Evolutionary conservation across 257 asterid genomes (phyloP), one percentile per base, ranked within the genome.

Genomic region (Orobanche coerulescens): DNA sequence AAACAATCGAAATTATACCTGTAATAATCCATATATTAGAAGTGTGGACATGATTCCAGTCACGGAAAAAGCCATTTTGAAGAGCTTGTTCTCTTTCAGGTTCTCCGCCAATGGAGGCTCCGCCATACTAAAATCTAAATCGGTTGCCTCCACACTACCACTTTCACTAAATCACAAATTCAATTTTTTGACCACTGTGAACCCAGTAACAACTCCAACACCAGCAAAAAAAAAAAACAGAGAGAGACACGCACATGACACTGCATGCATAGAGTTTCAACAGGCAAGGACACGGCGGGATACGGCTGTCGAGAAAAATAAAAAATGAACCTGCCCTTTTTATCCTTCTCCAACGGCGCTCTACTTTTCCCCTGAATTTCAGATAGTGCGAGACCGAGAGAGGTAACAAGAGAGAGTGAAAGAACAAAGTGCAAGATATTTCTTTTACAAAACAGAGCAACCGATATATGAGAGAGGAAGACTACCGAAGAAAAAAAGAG

Each of bases 11-110:
- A 54, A 48, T 9, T 2, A 23, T 33, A 93, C 99, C 99, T 93
- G 99, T 60, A 93, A 74, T 47, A 93, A 71, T 23, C 99, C 97
- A 58, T 93, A 93, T 42, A 93, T 71, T 37, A 93, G 86, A 46
- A 93, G 88, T 9, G 99, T 89, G 36, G 96, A 78, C 94, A 93
- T 84, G 71, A 93, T 93, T 61, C 99, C 99, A 15, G 78, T 31
- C 16, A 89, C 90, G 15, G 99, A 94, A 51, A 93, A 89, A 7
- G 70, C 64, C 79, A 89, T 77, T 75, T 79, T 86, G 59, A 81
- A 75, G 39, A 79, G 40, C 71, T 67, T 84, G 83, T 58, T 93
- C 63, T 89, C 94, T 74, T 77, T 81, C 64, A 52, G 53, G 54
- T 50, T 61, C 62, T 43, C 69, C 68, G 71, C 49, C 69, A 77